phyloP scores from a whole-genome alignment of 2,329 filamentous ascomycete genomes.

The Verticillium dahliae region DNA sequence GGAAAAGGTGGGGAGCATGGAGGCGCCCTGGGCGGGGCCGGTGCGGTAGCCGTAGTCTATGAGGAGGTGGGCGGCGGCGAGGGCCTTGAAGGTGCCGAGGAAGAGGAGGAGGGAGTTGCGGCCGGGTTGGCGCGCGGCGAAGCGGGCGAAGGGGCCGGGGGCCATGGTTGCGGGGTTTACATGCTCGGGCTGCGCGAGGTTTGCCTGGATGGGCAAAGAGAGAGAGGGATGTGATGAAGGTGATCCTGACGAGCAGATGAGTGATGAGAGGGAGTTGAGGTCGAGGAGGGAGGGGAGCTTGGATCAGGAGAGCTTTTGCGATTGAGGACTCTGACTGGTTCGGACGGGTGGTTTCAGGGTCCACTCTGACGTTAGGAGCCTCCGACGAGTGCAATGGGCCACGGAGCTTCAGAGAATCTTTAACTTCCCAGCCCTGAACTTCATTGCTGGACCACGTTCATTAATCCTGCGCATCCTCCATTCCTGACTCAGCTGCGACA shows the following conservation, averaged over 20 bases:
- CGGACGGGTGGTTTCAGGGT: background rate
- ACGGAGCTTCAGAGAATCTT: background rate
- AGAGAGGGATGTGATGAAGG: background rate
- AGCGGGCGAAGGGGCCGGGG: background rate
- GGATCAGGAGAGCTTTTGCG: constrained; percentile 8
- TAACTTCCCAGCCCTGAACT: background rate
- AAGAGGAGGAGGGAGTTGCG: constrained; percentile 28
- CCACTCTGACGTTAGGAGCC: background rate
- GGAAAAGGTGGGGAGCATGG: constrained; percentile 83
- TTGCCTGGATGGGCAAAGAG: background rate
- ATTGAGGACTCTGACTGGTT: constrained; percentile 3
- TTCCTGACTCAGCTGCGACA: background rate
- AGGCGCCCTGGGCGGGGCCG: constrained; percentile 61
- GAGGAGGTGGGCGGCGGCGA: constrained; percentile 43
- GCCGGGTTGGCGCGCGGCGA: background rate
- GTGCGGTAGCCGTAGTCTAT: constrained; percentile 56
- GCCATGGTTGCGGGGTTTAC: background rate
- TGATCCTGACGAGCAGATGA: too few species aligned
- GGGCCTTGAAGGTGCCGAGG: constrained; percentile 37
- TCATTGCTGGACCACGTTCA: background rate
- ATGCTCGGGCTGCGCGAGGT: background rate
- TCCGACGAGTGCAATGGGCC: background rate
- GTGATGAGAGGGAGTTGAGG: constrained; percentile 3
- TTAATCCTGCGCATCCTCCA: background rate
- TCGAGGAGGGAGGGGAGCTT: background rate